Evolutionary conservation across 805 yeast genomes (phyloP).

Genomic region (Pichia phayaonensis): DNA sequence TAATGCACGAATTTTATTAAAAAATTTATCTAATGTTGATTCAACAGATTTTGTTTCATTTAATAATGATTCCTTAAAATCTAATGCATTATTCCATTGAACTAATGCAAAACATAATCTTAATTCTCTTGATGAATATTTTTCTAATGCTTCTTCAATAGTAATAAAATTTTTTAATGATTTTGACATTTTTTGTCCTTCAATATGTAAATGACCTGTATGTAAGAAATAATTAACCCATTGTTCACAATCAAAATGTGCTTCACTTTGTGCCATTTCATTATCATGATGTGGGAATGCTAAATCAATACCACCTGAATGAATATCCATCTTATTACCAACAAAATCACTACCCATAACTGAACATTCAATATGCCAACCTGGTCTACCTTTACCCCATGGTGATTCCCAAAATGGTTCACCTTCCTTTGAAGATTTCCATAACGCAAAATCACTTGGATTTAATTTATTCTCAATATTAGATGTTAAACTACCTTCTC

Average conservation of each 20-base stretch:
- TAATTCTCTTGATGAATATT: constrained; percentile 70
- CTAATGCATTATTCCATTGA: constrained; percentile 89
- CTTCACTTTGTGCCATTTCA: constrained; percentile 96
- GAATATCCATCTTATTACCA: constrained; percentile 84
- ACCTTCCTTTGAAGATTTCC: constrained; percentile 96
- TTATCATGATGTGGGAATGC: constrained; percentile 99
- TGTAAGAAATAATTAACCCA: constrained; percentile 98
- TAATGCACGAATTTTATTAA: constrained; percentile 80
- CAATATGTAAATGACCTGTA: constrained; percentile 95
- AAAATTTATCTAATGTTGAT: constrained; percentile 69
- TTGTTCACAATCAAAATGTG: constrained; percentile 78
- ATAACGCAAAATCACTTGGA: constrained; percentile 85
- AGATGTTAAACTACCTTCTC: constrained; percentile 74
- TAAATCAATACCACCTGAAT: constrained; percentile 93
- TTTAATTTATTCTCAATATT: constrained; percentile 50
- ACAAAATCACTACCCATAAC: constrained; percentile 93
- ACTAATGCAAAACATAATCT: constrained; percentile 86
- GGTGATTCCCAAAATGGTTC: constrained; percentile 95
- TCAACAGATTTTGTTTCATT: constrained; percentile 74
- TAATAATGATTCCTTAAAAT: constrained; percentile 77
- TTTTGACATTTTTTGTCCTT: constrained; percentile 98
- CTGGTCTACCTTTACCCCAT: constrained; percentile 98
- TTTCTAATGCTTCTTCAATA: constrained; percentile 76
- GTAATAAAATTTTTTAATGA: constrained; percentile 92
- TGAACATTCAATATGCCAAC: constrained; percentile 99